These are phyloP conservation scores for Rhizophlyctis rosea DNA, from an alignment of 192 early-diverging fungal genomes.

Conservation along the genomic window DNA sequence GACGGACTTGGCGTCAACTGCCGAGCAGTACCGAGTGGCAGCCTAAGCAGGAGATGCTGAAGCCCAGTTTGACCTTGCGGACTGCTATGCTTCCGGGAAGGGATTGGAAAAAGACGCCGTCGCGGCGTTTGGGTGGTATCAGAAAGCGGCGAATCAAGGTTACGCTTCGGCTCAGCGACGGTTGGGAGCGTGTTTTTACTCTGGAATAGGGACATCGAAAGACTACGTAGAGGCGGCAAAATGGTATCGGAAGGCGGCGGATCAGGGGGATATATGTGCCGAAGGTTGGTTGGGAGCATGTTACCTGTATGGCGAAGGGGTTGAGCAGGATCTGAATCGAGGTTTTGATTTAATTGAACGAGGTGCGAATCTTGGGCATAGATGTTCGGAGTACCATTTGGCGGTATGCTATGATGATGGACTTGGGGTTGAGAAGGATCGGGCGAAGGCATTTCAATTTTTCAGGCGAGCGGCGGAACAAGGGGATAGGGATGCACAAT, in stretches of 20 bases:
- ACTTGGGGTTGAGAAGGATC: conserved; percentile 42
- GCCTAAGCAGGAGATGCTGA: conserved; percentile 18
- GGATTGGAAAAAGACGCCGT: conserved; percentile 8
- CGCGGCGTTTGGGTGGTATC: background rate
- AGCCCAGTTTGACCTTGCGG: conserved; percentile 17
- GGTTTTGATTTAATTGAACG: conserved; percentile 50
- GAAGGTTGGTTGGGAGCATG: conserved; percentile 9
- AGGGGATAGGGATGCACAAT: conserved; percentile 52
- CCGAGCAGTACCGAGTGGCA: conserved; percentile 27
- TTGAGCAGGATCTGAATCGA: conserved; percentile 32
- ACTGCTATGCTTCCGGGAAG: conserved; percentile 13
- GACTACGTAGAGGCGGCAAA: conserved; percentile 24
- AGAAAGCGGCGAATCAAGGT: conserved; percentile 8
- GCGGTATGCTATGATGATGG: conserved; percentile 63
- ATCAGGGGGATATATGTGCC: conserved; percentile 4
- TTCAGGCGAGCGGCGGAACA: conserved; percentile 49
- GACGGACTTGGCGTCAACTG: too few relatives aligned
- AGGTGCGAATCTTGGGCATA: conserved; percentile 52
- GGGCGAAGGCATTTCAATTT: conserved; percentile 34
- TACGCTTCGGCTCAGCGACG: background rate
- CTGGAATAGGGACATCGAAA: conserved; percentile 1
- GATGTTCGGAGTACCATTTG: conserved; percentile 53
- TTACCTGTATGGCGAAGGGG: conserved; percentile 5
- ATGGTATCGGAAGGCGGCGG: conserved; percentile 7
- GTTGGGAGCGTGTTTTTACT: background rate